Base-by-base conservation (phyloP, 2,329 filamentous ascomycete genomes). In the Cytospora piceicola region DNA sequence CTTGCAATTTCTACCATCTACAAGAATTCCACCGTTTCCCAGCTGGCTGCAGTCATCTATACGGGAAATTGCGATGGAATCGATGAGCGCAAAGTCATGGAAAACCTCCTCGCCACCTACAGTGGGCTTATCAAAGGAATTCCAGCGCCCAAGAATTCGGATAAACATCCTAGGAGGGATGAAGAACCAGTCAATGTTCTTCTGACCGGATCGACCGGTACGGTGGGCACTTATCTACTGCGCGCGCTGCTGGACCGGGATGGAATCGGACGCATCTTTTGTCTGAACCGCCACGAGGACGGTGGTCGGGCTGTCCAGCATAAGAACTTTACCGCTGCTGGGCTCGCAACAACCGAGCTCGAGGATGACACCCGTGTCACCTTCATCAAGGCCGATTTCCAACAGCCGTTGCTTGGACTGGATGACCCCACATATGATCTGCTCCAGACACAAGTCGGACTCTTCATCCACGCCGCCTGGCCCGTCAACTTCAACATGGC, bases 181-280 rank as follows among this genome's bases (percentile, higher is more conserved):
- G 51, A n/a, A 39, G 36, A 67, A 9, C 1, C 51, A 49, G 4
- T 63, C 22, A 46, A 71, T 20, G 69, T 74, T 39, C 27, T 75
- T 20, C 62, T 75, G 1, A 75, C 73, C 0, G 73, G 73, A 7
- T 74, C 73, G 3, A 74, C 70, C 0, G 72, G 73, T 1, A 68
- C 67, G 0, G n/a, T 73, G 3, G 73, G 72, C 5, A 72, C 70
- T 2, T 66, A 70, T 24, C 57, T 74, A 0, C 52, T 75, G 11
- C 60, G 46, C 6, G 58, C 68, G 1, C 63, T 75, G 2, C 70
- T 74, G 2, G 54, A 62, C 36, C 52, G 61, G 0, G 14, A 42
- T 4, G 64, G 56, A 0, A 64, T 74, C 15, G 69, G 68, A 2
- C 69, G 72, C 29, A 58, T 75, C 14, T 73, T 70, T 63, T 76